phyloP scores from a whole-genome alignment of 2,329 filamentous ascomycete species.

The Sphaerulina vaccinii region DNA sequence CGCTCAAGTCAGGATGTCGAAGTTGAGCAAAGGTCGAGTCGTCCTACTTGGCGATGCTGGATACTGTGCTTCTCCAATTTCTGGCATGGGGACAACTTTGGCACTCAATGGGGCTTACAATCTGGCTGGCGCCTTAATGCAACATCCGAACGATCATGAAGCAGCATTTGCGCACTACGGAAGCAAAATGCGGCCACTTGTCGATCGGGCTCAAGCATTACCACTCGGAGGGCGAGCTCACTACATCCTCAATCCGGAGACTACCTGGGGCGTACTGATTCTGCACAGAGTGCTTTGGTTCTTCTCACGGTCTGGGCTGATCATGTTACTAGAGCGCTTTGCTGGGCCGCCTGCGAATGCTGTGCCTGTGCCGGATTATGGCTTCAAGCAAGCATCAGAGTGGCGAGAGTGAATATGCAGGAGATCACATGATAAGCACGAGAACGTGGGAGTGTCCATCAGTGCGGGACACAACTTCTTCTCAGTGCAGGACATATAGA shows the following conservation, averaged over 20 bases:
- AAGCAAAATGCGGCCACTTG: slow-evolving; percentile 26
- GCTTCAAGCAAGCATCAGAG: slow-evolving; percentile 26
- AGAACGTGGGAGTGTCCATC: too few species aligned
- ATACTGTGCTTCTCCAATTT: slow-evolving; percentile 35
- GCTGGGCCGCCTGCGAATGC: slow-evolving; percentile 27
- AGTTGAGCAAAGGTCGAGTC: slow-evolving; percentile 34
- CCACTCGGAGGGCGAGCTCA: slow-evolving; percentile 25
- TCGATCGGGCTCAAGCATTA: slow-evolving; percentile 31
- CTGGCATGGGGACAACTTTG: slow-evolving; percentile 39
- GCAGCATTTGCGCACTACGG: slow-evolving; percentile 31
- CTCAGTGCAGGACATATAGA: too few species aligned
- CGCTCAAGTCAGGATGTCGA: slow-evolving; percentile 34
- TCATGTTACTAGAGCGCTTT: slow-evolving; percentile 20
- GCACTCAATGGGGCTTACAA: slow-evolving; percentile 38
- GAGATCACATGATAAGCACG: too few species aligned
- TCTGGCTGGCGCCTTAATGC: slow-evolving; percentile 33
- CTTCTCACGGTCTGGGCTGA: slow-evolving; percentile 17
- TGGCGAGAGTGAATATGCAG: slow-evolving; percentile 7
- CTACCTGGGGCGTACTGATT: slow-evolving; percentile 24
- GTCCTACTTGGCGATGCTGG: slow-evolving; percentile 35
- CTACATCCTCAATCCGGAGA: slow-evolving; percentile 29
- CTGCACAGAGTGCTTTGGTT: slow-evolving; percentile 19
- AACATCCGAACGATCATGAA: slow-evolving; percentile 22
- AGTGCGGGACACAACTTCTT: too few species aligned
- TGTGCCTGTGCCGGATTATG: slow-evolving; percentile 33